A percentile compares a stretch with the other conserved stretches of the same genome.
These are phyloP conservation scores for Fomitopsis pinicola DNA, from an alignment of 1,284 basidiomycete species.

Conservation along the genomic window DNA sequence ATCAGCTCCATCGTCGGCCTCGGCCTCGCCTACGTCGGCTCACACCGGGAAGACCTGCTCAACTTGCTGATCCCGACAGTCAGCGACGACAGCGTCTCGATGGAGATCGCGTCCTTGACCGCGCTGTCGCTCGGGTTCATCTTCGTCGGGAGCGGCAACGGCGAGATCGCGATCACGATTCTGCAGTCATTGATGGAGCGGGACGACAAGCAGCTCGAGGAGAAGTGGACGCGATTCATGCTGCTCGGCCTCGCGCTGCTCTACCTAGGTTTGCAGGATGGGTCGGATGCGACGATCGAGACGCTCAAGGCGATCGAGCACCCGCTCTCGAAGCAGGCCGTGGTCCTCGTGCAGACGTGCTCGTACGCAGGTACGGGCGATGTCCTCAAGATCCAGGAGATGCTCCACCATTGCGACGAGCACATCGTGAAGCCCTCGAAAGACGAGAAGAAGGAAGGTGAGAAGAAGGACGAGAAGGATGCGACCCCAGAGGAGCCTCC, in stretches of 20 bases:
- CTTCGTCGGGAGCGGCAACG: constrained; percentile 94
- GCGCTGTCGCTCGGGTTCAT: constrained; percentile 92
- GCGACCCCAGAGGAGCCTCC: constrained; percentile 50
- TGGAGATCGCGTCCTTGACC: constrained; percentile 88
- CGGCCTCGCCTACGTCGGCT: constrained; percentile 92
- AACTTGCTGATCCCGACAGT: constrained; percentile 75
- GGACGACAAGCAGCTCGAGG: constrained; percentile 72
- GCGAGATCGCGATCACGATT: constrained; percentile 88
- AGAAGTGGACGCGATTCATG: constrained; percentile 95
- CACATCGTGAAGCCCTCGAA: constrained; percentile 68
- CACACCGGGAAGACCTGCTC: constrained; percentile 87
- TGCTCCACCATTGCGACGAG: constrained; percentile 94
- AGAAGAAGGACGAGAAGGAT: constrained; percentile 39
- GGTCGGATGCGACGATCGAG: constrained; percentile 92
- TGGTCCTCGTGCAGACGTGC: constrained; percentile 92
- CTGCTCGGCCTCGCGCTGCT: constrained; percentile 87
- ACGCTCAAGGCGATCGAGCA: constrained; percentile 95
- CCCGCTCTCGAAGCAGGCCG: constrained; percentile 86
- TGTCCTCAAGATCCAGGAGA: constrained; percentile 89
- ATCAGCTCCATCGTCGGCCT: constrained; percentile 88
- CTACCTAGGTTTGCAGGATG: constrained; percentile 89
- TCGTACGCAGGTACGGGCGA: constrained; percentile 96
- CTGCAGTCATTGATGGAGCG: constrained; percentile 92
- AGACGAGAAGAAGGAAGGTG: constrained; percentile 50
- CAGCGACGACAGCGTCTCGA: constrained; percentile 77